Percentiles rank a stretch among this genome's conserved stretches.
Conservation (phyloP, 768 basidiomycete genomes). For the Tylopilus subfusipes region DNA sequence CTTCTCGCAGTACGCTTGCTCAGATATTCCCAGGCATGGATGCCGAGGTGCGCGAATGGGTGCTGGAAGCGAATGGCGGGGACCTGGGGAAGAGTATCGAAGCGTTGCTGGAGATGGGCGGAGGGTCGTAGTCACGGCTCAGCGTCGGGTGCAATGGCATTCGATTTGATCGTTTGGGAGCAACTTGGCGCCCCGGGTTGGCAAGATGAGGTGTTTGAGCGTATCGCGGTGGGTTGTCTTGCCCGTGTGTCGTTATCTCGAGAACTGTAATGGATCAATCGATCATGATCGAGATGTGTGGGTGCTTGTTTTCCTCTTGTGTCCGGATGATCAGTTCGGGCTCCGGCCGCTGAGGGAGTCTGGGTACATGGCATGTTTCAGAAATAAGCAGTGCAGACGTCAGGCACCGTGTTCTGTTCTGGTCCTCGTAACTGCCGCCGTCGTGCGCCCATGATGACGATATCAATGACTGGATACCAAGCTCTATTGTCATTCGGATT, state of each 20-base stretch:
- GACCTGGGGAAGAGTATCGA: conserved; percentile 92
- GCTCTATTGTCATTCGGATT: too few relatives aligned
- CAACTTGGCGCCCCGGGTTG: background rate
- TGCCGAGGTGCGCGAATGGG: conserved; percentile 79
- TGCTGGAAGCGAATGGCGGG: conserved; percentile 84
- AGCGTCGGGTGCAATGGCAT: background rate
- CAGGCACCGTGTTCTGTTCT: too few relatives aligned
- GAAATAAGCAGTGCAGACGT: too few relatives aligned
- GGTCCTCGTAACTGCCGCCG: too few relatives aligned
- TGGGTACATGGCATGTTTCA: too few relatives aligned
- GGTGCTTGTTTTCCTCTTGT: background rate
- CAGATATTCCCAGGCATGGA: conserved; percentile 90
- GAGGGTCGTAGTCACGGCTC: conserved; percentile 18
- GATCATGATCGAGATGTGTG: background rate
- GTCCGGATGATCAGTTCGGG: background rate
- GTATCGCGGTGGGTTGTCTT: background rate
- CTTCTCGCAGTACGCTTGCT: conserved; percentile 68
- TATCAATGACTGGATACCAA: too few relatives aligned
- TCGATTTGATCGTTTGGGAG: background rate
- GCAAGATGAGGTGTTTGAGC: background rate
- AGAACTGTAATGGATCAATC: background rate
- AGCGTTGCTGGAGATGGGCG: conserved; percentile 69
- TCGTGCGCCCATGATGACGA: too few relatives aligned
- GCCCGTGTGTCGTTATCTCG: background rate
- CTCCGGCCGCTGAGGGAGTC: background rate